Evolutionary conservation across 176 grass and related monocot genomes (phyloP).

Genomic region (Triticum monococcum): DNA sequence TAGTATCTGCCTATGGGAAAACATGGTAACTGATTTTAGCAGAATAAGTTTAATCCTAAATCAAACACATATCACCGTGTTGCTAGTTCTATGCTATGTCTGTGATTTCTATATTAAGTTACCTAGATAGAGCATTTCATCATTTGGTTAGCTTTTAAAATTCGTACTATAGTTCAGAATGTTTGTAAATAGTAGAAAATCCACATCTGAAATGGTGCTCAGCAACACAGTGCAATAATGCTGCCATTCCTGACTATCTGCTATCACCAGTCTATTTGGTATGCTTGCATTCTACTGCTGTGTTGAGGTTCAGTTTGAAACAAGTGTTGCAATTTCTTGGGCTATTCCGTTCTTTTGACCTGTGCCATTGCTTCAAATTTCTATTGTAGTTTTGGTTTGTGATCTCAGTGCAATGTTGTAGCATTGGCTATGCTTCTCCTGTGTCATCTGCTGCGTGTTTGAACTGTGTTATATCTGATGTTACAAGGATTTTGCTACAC

Average conservation of each 20-base stretch:
- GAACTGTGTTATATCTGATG: background rate
- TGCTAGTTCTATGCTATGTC: no score
- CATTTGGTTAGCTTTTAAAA: no score
- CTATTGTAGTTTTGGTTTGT: no score
- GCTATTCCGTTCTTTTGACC: no score
- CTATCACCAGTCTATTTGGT: no score
- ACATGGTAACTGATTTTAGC: background rate
- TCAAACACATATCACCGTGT: background rate
- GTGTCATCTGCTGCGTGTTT: background rate
- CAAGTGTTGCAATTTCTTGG: background rate
- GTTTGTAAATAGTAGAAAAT: no score
- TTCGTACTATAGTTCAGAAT: background rate
- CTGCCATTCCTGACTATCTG: background rate
- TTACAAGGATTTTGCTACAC: background rate
- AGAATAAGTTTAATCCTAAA: background rate
- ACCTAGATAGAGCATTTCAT: no score
- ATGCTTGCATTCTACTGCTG: background rate
- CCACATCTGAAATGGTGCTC: background rate
- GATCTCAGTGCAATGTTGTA: no score
- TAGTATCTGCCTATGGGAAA: background rate
- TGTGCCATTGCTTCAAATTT: no score
- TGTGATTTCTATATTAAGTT: no score
- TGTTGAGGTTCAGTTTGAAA: background rate
- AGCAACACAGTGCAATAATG: background rate
- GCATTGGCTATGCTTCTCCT: background rate